Percentiles rank a stretch among this genome's conserved stretches.
Conservation (phyloP, 2,329 filamentous ascomycete species). For the Colletotrichum filicis region DNA sequence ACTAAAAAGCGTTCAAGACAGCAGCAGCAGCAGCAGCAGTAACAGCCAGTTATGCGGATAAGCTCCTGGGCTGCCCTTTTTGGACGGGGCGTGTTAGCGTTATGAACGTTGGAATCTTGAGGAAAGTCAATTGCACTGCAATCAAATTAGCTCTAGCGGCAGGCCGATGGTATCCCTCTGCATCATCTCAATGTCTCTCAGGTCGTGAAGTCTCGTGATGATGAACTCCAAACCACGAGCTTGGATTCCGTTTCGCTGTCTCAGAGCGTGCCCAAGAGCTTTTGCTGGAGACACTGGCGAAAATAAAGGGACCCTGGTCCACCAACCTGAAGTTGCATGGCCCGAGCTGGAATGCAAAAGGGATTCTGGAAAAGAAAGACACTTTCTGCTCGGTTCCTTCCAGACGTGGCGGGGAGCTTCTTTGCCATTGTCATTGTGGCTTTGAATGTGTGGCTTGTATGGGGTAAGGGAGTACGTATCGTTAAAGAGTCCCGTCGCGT, state of each 20-base stretch:
- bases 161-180: background rate
- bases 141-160: background rate
- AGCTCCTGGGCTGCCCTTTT: slow-evolving; percentile 14
- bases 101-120: background rate
- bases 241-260: slow-evolving; percentile 11
- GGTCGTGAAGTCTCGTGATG: slow-evolving; percentile 18
- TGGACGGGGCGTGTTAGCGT: slow-evolving; percentile 5
- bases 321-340: background rate
- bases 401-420: background rate
- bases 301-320: slow-evolving; percentile 28
- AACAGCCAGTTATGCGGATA: background rate
- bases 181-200: background rate
- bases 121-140: background rate
- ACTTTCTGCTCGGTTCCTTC: background rate
- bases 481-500: background rate
- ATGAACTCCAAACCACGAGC: slow-evolving; percentile 6
- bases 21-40: background rate
- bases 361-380: slow-evolving; percentile 18
- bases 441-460: background rate
- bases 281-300: slow-evolving; percentile 14
- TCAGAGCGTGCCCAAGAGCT: background rate
- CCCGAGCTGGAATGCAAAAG: slow-evolving; percentile 18
- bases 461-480: background rate
- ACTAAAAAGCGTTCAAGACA: slow-evolving; percentile 26
- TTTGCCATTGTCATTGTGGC: background rate